Base-by-base conservation (phyloP, 2,329 filamentous ascomycete genomes). In the Alternaria brassicae region DNA sequence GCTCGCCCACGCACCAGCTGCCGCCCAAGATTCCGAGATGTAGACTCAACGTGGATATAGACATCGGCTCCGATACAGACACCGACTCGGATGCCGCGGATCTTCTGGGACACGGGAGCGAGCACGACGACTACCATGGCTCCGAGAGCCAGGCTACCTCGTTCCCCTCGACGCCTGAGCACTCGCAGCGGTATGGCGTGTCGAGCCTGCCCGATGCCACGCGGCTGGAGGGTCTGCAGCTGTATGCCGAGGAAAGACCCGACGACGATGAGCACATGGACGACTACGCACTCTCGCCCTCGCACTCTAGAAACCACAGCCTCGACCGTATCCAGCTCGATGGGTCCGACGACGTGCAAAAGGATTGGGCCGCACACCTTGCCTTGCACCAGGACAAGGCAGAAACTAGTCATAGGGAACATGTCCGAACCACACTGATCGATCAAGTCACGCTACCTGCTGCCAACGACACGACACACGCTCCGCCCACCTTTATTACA, bases 1-100 rank as follows among this genome's bases (percentile, higher is more conserved):
- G 42, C 65, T 75, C 73, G 56, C 74, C 74, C 4, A 69, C 70
- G 13, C 72, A 72, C 34, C 70, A 70, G 50, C 56, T 75, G 52
- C 75, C 72, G n/a, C 71, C 72, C 56, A 77, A 77, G 72, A 73
- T 76, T 9, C 73, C 73, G 17, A 52, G 69, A 27, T 67, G 67
- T 55, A 60, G 71, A 21, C 63, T 74, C 51, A 71, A 59, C 36
- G 52, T 60, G n/a, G 63, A 58, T 27, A 49, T 57, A 25, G 66
- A 65, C 53, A 47, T 65, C 39, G 61, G 68, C 58, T 60, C 67
- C 36, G 69, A 63, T 53, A 63, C 66, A 15, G 68, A 74, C 50
- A 67, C 67, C 1, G 70, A 72, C 47, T 60, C 63, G 30, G 67
- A 70, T 37, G 58, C 30, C 41, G 63, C 63, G 19, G 65, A 71